Evolutionary conservation across 1,284 basidiomycete genomes (phyloP).

Genomic region (Peniophora sp.): DNA sequence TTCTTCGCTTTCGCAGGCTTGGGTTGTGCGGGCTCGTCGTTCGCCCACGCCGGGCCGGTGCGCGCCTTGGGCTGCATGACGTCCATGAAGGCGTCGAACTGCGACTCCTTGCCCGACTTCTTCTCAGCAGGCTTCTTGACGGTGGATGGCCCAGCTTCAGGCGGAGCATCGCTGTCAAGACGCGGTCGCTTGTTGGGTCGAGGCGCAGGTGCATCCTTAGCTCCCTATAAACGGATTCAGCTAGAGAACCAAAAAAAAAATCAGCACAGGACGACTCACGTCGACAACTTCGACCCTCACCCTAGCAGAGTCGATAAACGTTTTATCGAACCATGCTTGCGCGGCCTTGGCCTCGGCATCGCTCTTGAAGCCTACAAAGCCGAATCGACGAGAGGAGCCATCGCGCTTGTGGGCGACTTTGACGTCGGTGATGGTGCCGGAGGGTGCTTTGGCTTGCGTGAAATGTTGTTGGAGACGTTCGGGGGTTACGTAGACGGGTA

Average conservation of each 20-base stretch:
- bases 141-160: constrained; percentile 9
- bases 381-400: constrained; percentile 82
- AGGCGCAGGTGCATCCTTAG: constrained; percentile 56
- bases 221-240: constrained; percentile 32
- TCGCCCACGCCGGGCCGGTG: constrained; percentile 64
- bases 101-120: constrained; percentile 22
- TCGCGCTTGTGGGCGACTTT: constrained; percentile 75
- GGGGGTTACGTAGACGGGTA: constrained; percentile 71
- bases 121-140: constrained; percentile 12
- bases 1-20: constrained; percentile 16
- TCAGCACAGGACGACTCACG: constrained; percentile 32
- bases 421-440: constrained; percentile 77
- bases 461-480: constrained; percentile 68
- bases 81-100: constrained; percentile 52
- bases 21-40: constrained; percentile 28
- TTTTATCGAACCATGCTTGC: constrained; percentile 80
- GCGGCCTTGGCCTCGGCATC: constrained; percentile 72
- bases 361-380: constrained; percentile 87
- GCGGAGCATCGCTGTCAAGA: constrained; percentile 21
- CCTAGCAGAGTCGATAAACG: constrained; percentile 70
- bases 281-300: constrained; percentile 77
- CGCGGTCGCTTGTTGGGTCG: constrained; percentile 65
- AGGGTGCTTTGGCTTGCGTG: constrained; percentile 52
- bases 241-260: not conserved
- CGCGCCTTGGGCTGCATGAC: constrained; percentile 54